A percentile compares a stretch with the other conserved stretches of the same genome.
Conservation (phyloP, 2,329 filamentous ascomycete species). For the Knufia fluminis region DNA sequence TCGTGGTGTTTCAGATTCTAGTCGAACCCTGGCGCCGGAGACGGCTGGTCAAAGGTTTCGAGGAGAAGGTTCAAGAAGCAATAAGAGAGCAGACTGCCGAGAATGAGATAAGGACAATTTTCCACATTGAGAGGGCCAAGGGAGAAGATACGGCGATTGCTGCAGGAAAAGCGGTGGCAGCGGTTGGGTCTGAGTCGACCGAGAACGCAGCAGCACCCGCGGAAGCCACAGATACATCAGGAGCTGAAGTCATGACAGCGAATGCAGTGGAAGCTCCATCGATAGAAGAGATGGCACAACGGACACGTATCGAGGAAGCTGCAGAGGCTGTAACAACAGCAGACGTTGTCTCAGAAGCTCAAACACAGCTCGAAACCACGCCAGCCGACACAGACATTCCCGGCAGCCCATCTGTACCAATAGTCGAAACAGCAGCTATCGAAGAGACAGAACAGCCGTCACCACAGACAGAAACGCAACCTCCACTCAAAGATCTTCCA, state of each 20-base stretch:
- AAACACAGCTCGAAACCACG: background rate
- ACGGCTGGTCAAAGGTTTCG: conserved; percentile 72
- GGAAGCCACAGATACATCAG: background rate
- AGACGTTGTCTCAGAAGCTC: background rate
- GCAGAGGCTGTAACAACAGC: background rate
- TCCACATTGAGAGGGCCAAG: conserved; percentile 1
- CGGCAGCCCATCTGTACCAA: background rate
- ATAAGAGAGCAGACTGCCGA: conserved; percentile 55
- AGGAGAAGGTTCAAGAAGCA: conserved; percentile 63
- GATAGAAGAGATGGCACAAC: background rate
- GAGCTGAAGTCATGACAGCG: background rate
- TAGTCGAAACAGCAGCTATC: conserved; percentile 11
- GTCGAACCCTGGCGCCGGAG: conserved; percentile 85
- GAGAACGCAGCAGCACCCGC: background rate
- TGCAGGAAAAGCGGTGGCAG: conserved; percentile 1
- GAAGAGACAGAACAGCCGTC: background rate
- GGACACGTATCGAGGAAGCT: background rate
- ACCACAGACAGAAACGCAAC: background rate
- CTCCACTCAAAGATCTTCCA: conserved; percentile 7
- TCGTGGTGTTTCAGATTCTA: conserved; percentile 76
- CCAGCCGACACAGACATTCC: background rate
- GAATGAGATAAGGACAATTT: background rate
- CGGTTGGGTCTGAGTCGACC: background rate
- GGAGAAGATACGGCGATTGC: background rate
- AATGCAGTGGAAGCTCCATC: background rate